Conservation (phyloP, 106 monocot genomes). For the Platanthera guangdongensis region DNA sequence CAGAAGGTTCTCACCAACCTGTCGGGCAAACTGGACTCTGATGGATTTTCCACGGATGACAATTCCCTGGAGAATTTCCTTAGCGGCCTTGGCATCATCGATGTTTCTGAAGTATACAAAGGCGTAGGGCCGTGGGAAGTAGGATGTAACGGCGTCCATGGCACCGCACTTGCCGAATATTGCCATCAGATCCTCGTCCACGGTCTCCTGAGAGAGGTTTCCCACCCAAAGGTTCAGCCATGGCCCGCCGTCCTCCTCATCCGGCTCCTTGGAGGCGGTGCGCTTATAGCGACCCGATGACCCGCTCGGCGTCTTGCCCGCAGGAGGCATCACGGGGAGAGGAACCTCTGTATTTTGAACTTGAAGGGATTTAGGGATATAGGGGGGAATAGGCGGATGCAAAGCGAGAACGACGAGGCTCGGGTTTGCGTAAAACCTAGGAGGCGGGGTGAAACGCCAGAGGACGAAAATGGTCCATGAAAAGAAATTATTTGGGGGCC, state of each 20-base stretch:
- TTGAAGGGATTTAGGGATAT: neutral
- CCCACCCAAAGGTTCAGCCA: slow-evolving; percentile 72
- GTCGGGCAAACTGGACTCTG: slow-evolving; percentile 65
- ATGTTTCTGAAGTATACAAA: slow-evolving; percentile 59
- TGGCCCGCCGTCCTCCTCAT: slow-evolving; percentile 14
- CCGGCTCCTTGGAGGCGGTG: slow-evolving; percentile 11
- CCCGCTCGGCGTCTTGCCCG: neutral
- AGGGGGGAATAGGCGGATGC: neutral
- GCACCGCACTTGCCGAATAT: slow-evolving; percentile 45
- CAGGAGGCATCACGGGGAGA: slow-evolving; percentile 2
- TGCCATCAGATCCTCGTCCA: slow-evolving; percentile 55
- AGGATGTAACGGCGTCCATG: slow-evolving; percentile 54
- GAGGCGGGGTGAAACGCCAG: neutral
- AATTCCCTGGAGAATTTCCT: slow-evolving; percentile 40
- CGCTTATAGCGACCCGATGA: slow-evolving; percentile 6
- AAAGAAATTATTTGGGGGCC: too few relatives aligned
- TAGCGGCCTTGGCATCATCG: slow-evolving; percentile 57
- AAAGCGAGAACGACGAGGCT: neutral
- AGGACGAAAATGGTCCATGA: too few relatives aligned
- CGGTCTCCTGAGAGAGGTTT: slow-evolving; percentile 42
- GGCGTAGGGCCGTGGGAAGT: slow-evolving; percentile 51
- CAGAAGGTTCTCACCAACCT: slow-evolving; percentile 12
- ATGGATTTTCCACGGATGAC: slow-evolving; percentile 35
- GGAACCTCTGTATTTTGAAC: neutral
- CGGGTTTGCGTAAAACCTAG: neutral